Percentiles rank a stretch among this genome's conserved stretches.
Evolutionary conservation across 805 yeast genomes (phyloP).

Genomic region (Zygoascus biomembranicola): DNA sequence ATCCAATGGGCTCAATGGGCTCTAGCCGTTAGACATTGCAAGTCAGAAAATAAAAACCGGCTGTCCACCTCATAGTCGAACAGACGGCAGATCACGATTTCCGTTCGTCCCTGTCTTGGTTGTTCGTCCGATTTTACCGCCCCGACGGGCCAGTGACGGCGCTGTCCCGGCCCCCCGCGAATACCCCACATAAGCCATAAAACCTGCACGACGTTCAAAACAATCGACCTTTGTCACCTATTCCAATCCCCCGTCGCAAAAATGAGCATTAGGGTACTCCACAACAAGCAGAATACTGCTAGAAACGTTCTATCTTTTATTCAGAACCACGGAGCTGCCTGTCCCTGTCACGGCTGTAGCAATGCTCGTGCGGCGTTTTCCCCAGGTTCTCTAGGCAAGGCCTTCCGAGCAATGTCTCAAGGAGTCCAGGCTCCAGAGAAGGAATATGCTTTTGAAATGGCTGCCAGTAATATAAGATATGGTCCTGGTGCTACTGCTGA

Average conservation of each 20-base stretch:
- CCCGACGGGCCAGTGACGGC: too few species aligned
- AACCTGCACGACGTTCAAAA: too few species aligned
- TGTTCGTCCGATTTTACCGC: too few species aligned
- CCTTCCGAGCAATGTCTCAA: constrained; percentile 10
- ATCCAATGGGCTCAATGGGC: too few species aligned
- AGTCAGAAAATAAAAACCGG: too few species aligned
- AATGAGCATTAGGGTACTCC: constrained; percentile 4
- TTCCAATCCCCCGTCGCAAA: not conserved
- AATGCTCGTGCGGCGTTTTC: not conserved
- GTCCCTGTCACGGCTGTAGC: constrained; percentile 30
- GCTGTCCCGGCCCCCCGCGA: too few species aligned
- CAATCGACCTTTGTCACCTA: too few species aligned
- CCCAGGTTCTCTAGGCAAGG: not conserved
- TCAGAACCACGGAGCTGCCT: constrained; percentile 22
- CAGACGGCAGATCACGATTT: too few species aligned
- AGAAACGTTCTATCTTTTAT: constrained; percentile 6
- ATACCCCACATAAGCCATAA: too few species aligned
- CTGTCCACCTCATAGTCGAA: too few species aligned
- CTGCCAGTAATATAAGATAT: constrained; percentile 32
- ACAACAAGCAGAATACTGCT: constrained; percentile 8
- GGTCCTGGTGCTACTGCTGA: constrained; percentile 34
- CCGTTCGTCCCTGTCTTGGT: too few species aligned
- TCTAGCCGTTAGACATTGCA: too few species aligned
- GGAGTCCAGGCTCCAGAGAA: constrained; percentile 10
- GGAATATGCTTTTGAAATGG: constrained; percentile 35